Conservation (phyloP, 208 protist genomes). For the Histomonas meleagridis region DNA sequence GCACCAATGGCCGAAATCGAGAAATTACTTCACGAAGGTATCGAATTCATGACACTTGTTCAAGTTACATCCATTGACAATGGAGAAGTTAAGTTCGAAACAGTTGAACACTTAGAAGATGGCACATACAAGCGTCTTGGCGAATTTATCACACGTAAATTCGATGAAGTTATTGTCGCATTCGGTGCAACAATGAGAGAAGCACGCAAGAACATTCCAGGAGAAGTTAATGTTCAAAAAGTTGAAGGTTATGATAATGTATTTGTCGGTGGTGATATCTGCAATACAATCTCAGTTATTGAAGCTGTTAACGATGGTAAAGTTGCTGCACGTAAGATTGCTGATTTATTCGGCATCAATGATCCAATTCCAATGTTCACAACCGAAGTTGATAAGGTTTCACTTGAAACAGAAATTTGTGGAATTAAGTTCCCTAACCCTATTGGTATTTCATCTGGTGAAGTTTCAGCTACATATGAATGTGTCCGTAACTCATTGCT, state of each 20-base stretch:
- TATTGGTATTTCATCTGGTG: conserved; percentile 66
- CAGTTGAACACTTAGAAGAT: conserved; percentile 53
- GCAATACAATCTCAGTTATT: conserved; percentile 59
- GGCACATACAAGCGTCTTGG: conserved; percentile 55
- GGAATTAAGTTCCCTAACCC: conserved; percentile 72
- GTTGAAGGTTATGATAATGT: conserved; percentile 56
- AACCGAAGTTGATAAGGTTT: conserved; percentile 64
- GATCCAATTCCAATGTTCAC: conserved; percentile 62
- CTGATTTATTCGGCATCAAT: conserved; percentile 59
- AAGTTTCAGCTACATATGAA: conserved; percentile 49
- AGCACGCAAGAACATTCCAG: conserved; percentile 41
- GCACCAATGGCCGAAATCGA: conserved; percentile 59
- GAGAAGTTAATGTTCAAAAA: conserved; percentile 50
- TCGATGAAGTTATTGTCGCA: conserved; percentile 65
- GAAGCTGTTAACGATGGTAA: conserved; percentile 75
- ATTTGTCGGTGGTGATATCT: conserved; percentile 65
- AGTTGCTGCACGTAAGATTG: conserved; percentile 64
- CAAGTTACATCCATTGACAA: neutral
- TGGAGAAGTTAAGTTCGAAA: conserved; percentile 62
- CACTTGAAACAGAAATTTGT: conserved; percentile 60
- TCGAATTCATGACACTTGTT: conserved; percentile 61
- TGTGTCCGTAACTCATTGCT: neutral
- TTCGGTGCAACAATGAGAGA: conserved; percentile 58
- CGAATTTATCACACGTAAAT: conserved; percentile 53
- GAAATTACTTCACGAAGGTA: conserved; percentile 56